Conservation (phyloP, 768 basidiomycete genomes). For the Hypholoma sublateritium region DNA sequence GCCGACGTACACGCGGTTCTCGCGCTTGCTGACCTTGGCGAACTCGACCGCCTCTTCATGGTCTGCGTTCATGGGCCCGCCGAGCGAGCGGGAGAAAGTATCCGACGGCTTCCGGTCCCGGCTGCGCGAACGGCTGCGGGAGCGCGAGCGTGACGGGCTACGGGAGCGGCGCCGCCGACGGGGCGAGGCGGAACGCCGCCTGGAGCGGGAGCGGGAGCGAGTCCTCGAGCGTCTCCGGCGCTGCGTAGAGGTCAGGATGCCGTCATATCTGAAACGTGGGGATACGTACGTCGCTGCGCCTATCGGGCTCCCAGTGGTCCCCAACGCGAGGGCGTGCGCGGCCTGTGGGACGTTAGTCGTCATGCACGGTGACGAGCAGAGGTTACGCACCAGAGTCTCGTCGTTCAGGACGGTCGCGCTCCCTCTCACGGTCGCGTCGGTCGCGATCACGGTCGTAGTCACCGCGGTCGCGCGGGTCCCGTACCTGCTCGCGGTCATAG, state of each 20-base stretch:
- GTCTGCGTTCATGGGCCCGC: slow-evolving; percentile 86
- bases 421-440: slow-evolving; percentile 51
- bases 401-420: slow-evolving; percentile 35
- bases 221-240: slow-evolving; percentile 71
- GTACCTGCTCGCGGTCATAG: slow-evolving; percentile 47
- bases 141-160: slow-evolving; percentile 47
- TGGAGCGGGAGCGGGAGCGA: slow-evolving; percentile 67
- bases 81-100: slow-evolving; percentile 75
- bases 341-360: slow-evolving; percentile 6
- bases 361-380: slow-evolving; percentile 24
- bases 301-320: slow-evolving; percentile 86
- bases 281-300: slow-evolving; percentile 65
- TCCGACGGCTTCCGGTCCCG: slow-evolving; percentile 63
- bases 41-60: slow-evolving; percentile 96
- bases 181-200: slow-evolving; percentile 68
- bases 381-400: slow-evolving; percentile 56
- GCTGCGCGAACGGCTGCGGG: slow-evolving; percentile 66
- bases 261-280: slow-evolving; percentile 5
- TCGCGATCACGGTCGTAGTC: slow-evolving; percentile 28
- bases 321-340: slow-evolving; percentile 45
- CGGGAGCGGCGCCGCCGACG: slow-evolving; percentile 60
- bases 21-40: slow-evolving; percentile 93
- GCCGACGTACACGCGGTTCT: slow-evolving; percentile 98
- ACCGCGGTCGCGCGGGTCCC: slow-evolving; percentile 22
- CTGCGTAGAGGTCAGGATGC: slow-evolving; percentile 24